Percentiles rank a stretch among this genome's conserved stretches.
phyloP scores from a whole-genome alignment of 2,329 filamentous ascomycete genomes.

The Metarhizium guizhouense region DNA sequence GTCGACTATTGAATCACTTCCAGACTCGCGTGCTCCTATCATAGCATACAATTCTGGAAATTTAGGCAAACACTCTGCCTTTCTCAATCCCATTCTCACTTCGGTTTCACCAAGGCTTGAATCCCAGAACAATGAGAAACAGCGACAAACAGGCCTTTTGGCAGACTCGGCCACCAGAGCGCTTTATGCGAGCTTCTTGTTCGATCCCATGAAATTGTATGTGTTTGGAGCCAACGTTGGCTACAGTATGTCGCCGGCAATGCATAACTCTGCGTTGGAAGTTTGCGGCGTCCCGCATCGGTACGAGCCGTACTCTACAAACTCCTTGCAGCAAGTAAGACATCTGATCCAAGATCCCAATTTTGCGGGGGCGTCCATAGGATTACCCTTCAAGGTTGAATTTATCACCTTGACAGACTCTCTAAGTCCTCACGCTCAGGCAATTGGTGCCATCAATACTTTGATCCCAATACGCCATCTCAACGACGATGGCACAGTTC shows the following conservation, averaged over 20 bases:
- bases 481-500: constrained; percentile 46
- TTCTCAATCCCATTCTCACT: constrained; percentile 57
- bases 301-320: constrained; percentile 56
- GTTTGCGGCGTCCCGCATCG: constrained; percentile 60
- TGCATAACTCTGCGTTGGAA: constrained; percentile 64
- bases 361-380: constrained; percentile 65
- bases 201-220: constrained; percentile 62
- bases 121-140: constrained; percentile 12
- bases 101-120: constrained; percentile 40
- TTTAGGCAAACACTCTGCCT: constrained; percentile 54
- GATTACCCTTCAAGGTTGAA: constrained; percentile 67
- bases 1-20: constrained; percentile 33
- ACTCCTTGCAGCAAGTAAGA: constrained; percentile 53
- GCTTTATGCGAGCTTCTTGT: constrained; percentile 56
- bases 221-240: constrained; percentile 65
- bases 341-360: constrained; percentile 54
- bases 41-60: constrained; percentile 58
- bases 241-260: constrained; percentile 67
- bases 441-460: constrained; percentile 70
- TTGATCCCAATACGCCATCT: constrained; percentile 60
- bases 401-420: constrained; percentile 60
- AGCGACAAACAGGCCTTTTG: constrained; percentile 35
- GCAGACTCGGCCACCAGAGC: constrained; percentile 54
- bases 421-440: constrained; percentile 62
- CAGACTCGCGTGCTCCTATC: constrained; percentile 38